Evolutionary conservation across 345 rosid genomes (phyloP), one percentile per base, ranked within the genome.

Genomic region (Sonneratia caseolaris): DNA sequence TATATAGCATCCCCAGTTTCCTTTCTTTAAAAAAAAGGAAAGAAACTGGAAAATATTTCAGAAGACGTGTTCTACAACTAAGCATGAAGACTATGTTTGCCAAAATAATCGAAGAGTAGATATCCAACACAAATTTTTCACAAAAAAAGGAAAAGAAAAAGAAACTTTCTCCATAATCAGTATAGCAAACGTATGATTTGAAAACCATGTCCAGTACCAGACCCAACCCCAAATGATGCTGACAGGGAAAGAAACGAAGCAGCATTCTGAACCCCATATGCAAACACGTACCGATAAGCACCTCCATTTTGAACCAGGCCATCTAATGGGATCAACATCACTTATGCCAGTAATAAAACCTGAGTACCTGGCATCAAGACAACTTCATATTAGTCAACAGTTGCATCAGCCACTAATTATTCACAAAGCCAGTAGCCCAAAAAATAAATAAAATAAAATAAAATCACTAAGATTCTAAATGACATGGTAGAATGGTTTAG

Each of bases 251-350:
- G 66, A 27, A 62, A 62, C 3, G 10, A n/a, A 22, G 19, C 38
- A 27, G 18, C 66, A 62, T 62, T 57, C 66, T 15, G 32, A 27
- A 62, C 66, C 11, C 14, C 49, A 27, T 13, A 49, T 47, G 32
- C 32, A 69, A 47, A 35, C 3, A 67, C 76, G 59, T 86, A 94
- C 99, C 91, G 74, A 40, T 66, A 95, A 88, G 81, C 97, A 89
- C 85, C 91, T 86, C 99, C 99, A 95, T 82, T 91, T 95, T 19
- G 99, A 95, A 73, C 88, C 86, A 72, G 94, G 89, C 99, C 99
- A 95, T 77, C 98, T 80, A 70, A 78, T 71, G 74, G 98, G 98
- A 84, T 95, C 99, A 56, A 88, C 70, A 70, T 95, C 99, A 72
- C 88, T 85, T 72, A 91, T 77, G 68, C 93, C 90, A 49, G 88